phyloP scores from a whole-genome alignment of 352 stramenopile genomes.

The Globisporangium iwayamae region DNA sequence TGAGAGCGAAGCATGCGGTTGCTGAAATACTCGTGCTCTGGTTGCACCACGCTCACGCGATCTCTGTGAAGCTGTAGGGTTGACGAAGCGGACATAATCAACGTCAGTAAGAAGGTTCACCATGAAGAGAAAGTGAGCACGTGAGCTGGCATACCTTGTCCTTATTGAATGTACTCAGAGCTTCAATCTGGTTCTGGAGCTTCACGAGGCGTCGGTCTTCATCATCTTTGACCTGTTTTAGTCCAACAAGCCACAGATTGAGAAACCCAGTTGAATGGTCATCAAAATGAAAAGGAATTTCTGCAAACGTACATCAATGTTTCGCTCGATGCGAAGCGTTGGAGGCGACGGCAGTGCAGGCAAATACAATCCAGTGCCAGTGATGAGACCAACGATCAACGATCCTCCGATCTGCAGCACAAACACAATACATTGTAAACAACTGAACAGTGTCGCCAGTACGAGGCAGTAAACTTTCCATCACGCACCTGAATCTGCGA shows the following conservation, averaged over 20 bases:
- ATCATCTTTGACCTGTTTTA: conserved; percentile 85
- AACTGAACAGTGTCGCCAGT: neutral
- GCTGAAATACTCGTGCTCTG: conserved; percentile 52
- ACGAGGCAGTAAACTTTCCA: neutral
- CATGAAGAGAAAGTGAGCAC: neutral
- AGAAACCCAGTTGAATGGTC: neutral
- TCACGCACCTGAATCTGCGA: conserved; percentile 81
- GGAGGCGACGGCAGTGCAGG: conserved; percentile 93
- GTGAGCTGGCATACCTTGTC: conserved; percentile 40
- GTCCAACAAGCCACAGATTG: neutral
- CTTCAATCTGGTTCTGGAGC: conserved; percentile 92
- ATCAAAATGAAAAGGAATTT: neutral
- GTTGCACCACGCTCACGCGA: conserved; percentile 54
- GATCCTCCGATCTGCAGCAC: conserved; percentile 68
- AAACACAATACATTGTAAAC: neutral
- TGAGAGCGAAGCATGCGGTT: conserved; percentile 28
- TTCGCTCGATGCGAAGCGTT: conserved; percentile 92
- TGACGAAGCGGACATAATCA: neutral
- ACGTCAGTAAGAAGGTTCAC: neutral
- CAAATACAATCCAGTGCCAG: conserved; percentile 89
- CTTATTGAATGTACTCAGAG: conserved; percentile 78
- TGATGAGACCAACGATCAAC: conserved; percentile 89
- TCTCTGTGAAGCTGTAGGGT: conserved; percentile 57
- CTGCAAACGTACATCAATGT: conserved; percentile 80
- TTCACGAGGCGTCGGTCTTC: conserved; percentile 92